Conservation (phyloP, 179 eudicot genomes). For the Camellia oleifera region DNA sequence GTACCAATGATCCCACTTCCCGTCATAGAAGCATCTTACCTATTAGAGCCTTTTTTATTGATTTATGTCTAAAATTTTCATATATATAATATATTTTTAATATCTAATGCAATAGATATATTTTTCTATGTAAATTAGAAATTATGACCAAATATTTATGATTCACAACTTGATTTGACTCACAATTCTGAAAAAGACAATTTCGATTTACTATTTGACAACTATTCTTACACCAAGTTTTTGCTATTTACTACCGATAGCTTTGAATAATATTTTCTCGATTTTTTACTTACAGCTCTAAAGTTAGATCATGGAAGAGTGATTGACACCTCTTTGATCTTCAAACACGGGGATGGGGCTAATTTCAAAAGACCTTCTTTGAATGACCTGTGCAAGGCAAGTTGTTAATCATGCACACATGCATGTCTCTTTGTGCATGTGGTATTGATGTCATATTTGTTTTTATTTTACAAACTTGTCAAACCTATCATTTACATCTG, state of each 20-base stretch:
- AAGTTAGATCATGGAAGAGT: conserved; percentile 86
- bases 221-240: neutral
- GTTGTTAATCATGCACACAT: conserved; percentile 13
- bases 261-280: neutral
- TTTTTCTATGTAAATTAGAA: no score
- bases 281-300: conserved; percentile 47
- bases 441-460: neutral
- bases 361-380: conserved; percentile 61
- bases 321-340: conserved; percentile 80
- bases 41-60: no score
- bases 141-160: no score
- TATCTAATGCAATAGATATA: no score
- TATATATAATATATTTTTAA: no score
- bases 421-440: neutral
- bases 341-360: conserved; percentile 52
- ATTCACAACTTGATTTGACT: no score
- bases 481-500: conserved; percentile 7
- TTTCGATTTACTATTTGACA: no score
- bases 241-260: neutral
- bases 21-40: no score
- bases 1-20: no score
- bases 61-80: no score
- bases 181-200: no score
- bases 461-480: conserved; percentile 7
- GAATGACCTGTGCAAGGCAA: conserved; percentile 82